A percentile compares a stretch with the other conserved stretches of the same genome.
phyloP scores from a whole-genome alignment of 2,329 filamentous ascomycete species.

The Aspergillus phoenicis region DNA sequence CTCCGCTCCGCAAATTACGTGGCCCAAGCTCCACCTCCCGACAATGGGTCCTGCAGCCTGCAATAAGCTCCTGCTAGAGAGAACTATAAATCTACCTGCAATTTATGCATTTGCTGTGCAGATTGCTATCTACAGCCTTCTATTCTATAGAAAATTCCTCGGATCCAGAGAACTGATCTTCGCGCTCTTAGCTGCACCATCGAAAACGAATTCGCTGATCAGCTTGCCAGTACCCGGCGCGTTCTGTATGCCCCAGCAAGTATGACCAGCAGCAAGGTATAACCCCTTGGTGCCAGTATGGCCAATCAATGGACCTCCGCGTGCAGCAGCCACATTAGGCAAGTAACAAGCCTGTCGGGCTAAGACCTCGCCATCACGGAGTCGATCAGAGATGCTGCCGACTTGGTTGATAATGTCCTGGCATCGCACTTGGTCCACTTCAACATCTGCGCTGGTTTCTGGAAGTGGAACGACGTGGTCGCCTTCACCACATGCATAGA shows the following conservation, averaged over 20 bases:
- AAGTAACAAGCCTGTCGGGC: conserved; percentile 90
- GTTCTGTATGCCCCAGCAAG: conserved; percentile 98
- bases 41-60: conserved; percentile 5
- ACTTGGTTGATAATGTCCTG: conserved; percentile 85
- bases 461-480: conserved; percentile 77
- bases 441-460: conserved; percentile 71
- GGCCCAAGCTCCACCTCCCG: conserved; percentile 33
- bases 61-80: neutral
- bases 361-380: conserved; percentile 70
- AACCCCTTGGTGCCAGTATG: conserved; percentile 71
- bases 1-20: conserved; percentile 36
- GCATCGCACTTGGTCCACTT: conserved; percentile 74
- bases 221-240: conserved; percentile 82
- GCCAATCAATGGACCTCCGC: conserved; percentile 76
- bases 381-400: conserved; percentile 54
- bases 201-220: conserved; percentile 77
- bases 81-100: neutral
- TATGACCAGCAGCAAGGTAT: conserved; percentile 85
- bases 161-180: conserved; percentile 69
- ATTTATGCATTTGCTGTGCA: neutral
- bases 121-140: neutral
- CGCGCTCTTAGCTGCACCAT: conserved; percentile 69
- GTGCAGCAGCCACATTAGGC: conserved; percentile 65
- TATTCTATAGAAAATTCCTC: conserved; percentile 53
- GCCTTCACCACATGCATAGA: conserved; percentile 92